Conservation (phyloP, 352 stramenopile species). For the Phytophthora tubulina region DNA sequence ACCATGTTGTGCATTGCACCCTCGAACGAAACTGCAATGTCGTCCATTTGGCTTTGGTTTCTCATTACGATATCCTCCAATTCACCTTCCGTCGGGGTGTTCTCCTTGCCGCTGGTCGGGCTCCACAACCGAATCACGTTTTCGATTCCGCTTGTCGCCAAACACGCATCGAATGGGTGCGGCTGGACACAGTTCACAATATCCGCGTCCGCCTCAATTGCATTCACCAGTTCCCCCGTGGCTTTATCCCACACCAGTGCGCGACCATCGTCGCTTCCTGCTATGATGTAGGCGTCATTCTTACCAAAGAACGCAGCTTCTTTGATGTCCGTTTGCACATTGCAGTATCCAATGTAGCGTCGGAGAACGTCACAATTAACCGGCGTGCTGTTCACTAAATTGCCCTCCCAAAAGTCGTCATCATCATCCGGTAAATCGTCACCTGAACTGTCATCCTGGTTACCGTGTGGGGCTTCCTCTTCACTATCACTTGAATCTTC, state of each 20-base stretch:
- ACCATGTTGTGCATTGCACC: constrained; percentile 68
- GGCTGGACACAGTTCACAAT: constrained; percentile 92
- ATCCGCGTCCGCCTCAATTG: constrained; percentile 83
- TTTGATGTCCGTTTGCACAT: constrained; percentile 93
- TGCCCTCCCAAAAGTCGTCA: constrained; percentile 68
- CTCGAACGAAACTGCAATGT: constrained; percentile 56
- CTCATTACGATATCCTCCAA: constrained; percentile 58
- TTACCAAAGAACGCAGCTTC: constrained; percentile 89
- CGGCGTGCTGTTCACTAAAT: constrained; percentile 37
- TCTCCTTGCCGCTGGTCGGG: constrained; percentile 56
- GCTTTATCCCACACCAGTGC: constrained; percentile 89
- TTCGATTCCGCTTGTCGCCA: constrained; percentile 88
- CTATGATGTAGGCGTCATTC: constrained; percentile 89
- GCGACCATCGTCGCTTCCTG: constrained; percentile 87
- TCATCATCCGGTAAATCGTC: constrained; percentile 43
- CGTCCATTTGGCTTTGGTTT: constrained; percentile 80
- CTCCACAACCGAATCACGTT: constrained; percentile 86
- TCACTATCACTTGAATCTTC: constrained; percentile 44
- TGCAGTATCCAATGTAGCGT: constrained; percentile 90
- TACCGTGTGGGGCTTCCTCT: constrained; percentile 28
- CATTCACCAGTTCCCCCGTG: constrained; percentile 83
- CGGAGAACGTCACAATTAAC: constrained; percentile 77
- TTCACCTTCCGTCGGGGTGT: constrained; percentile 53
- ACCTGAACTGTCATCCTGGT: constrained; percentile 19
- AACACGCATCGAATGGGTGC: constrained; percentile 78